Evolutionary conservation across 441 rosid genomes (phyloP).

Genomic region (Oxalis stricta): DNA sequence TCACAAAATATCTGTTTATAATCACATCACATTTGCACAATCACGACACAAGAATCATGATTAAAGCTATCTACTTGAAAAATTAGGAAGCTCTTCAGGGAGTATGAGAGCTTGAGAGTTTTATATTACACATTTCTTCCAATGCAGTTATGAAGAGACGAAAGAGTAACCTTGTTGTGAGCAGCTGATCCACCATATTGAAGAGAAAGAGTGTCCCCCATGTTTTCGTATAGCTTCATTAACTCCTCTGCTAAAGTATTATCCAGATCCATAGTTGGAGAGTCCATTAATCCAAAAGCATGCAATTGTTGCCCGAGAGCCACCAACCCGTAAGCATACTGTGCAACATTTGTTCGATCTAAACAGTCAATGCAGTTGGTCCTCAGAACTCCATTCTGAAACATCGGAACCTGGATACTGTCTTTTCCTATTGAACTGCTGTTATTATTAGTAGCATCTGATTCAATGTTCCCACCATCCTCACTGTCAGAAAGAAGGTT

Average conservation of each 20-base stretch:
- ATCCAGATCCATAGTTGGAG: constrained; percentile 34
- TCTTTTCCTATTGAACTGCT: constrained; percentile 11
- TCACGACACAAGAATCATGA: neutral
- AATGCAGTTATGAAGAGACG: neutral
- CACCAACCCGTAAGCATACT: constrained; percentile 62
- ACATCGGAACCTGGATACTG: constrained; percentile 21
- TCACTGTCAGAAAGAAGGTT: constrained; percentile 17
- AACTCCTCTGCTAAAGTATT: constrained; percentile 57
- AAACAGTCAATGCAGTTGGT: constrained; percentile 72
- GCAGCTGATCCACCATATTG: constrained; percentile 85
- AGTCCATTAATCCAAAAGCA: constrained; percentile 30
- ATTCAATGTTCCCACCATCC: constrained; percentile 13
- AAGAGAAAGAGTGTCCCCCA: constrained; percentile 73
- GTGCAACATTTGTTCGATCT: constrained; percentile 75
- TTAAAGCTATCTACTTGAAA: neutral
- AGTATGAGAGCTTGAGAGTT: too few species aligned
- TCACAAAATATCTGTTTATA: constrained; percentile 48
- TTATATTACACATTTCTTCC: too few species aligned
- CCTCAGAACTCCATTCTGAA: constrained; percentile 56
- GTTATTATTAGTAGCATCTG: constrained; percentile 8
- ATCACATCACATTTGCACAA: constrained; percentile 8
- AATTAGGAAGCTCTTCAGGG: neutral
- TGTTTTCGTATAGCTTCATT: constrained; percentile 50
- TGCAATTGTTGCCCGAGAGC: constrained; percentile 58
- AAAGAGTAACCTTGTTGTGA: constrained; percentile 50